A percentile compares a stretch with the other conserved stretches of the same genome.
phyloP scores from a whole-genome alignment of 441 rosid genomes.

The Manihot esculenta region DNA sequence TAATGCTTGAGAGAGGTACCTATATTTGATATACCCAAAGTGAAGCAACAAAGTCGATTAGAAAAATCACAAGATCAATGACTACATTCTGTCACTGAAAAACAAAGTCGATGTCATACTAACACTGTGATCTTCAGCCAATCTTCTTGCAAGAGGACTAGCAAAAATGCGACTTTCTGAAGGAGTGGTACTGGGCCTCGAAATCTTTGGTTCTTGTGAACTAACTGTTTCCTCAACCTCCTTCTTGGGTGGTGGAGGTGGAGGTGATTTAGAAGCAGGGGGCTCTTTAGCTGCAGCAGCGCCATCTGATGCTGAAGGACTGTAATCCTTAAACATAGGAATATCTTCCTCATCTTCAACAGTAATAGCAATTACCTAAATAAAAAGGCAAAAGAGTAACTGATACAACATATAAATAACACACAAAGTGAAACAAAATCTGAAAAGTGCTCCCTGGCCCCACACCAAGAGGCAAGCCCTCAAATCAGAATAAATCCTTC shows the following conservation, averaged over 20 bases:
- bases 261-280: conserved; percentile 49
- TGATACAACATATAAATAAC: not conserved
- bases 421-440: not conserved
- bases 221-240: conserved; percentile 60
- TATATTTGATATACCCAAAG: conserved; percentile 25
- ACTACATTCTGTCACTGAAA: conserved; percentile 3
- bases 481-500: conserved; percentile 3
- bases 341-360: conserved; percentile 91
- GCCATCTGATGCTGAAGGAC: conserved; percentile 50
- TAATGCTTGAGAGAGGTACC: conserved; percentile 80
- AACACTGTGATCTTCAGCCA: conserved; percentile 89
- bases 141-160: conserved; percentile 82
- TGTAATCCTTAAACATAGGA: conserved; percentile 82
- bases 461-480: not conserved
- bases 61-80: conserved; percentile 4
- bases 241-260: conserved; percentile 58
- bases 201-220: conserved; percentile 56
- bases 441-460: not conserved
- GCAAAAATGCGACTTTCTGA: conserved; percentile 73
- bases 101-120: conserved; percentile 20
- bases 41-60: conserved; percentile 10
- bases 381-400: conserved; percentile 15
- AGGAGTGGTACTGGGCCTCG: conserved; percentile 50
- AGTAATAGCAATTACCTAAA: conserved; percentile 79
- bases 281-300: conserved; percentile 45